These are phyloP conservation scores for Citrus australasica DNA, from an alignment of 345 rosid species.

Conservation along the genomic window DNA sequence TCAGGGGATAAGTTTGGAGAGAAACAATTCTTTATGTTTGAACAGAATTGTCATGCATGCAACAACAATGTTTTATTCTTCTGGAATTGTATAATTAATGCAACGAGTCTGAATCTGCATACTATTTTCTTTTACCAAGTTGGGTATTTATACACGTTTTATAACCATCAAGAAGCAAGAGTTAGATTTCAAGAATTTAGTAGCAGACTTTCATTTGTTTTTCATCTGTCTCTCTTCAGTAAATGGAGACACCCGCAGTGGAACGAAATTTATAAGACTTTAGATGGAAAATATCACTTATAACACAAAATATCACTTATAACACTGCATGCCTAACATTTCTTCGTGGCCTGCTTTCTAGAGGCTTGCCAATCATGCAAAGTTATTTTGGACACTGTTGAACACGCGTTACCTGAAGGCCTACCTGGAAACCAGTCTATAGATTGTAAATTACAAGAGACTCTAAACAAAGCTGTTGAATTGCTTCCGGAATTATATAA, in stretches of 20 bases:
- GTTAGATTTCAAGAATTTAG: neutral
- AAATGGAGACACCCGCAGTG: neutral
- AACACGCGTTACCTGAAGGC: conserved; percentile 72
- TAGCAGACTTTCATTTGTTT: neutral
- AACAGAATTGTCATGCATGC: neutral
- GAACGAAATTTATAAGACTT: neutral
- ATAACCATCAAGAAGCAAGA: neutral
- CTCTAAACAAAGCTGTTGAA: conserved; percentile 58
- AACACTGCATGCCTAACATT: neutral
- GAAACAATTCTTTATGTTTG: neutral
- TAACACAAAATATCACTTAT: neutral
- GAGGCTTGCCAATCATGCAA: conserved; percentile 75
- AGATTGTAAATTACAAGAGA: conserved; percentile 52
- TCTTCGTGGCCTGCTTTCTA: conserved; percentile 29
- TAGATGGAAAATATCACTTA: neutral
- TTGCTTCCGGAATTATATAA: conserved; percentile 75
- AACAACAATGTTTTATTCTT: neutral
- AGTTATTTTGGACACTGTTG: conserved; percentile 58
- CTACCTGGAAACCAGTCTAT: conserved; percentile 45
- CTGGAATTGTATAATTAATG: neutral
- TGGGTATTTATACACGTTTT: neutral
- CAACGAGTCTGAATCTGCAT: neutral
- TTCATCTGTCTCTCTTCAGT: neutral
- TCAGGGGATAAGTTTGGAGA: neutral
- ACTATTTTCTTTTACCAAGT: neutral